Percentiles rank a stretch among this genome's conserved stretches.
Conservation (phyloP, 2,329 filamentous ascomycete genomes). For the Stemphylium lycopersici region DNA sequence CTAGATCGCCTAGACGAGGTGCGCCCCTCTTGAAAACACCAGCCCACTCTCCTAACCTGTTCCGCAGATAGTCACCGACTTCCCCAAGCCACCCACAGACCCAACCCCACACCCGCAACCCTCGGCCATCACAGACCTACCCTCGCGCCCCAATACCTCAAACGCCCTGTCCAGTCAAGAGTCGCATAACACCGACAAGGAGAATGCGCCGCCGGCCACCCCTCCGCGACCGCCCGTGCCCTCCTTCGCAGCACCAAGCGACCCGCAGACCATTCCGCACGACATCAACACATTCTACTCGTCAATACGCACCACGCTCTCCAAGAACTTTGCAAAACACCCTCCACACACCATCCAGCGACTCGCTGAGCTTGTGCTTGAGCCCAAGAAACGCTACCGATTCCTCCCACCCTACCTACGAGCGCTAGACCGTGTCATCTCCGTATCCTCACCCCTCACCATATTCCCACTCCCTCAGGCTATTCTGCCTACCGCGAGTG, state of each 20-base stretch:
- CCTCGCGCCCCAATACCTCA: conserved; percentile 26
- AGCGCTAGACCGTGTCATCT: conserved; percentile 87
- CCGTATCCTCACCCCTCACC: conserved; percentile 81
- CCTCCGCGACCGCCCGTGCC: conserved; percentile 50
- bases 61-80: conserved; percentile 74
- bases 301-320: conserved; percentile 59
- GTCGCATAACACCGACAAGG: conserved; percentile 69
- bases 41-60: background rate
- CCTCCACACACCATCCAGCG: conserved; percentile 95
- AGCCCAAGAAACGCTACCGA: conserved; percentile 78
- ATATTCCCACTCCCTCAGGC: conserved; percentile 81
- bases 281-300: conserved; percentile 42
- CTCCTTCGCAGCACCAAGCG: conserved; percentile 50
- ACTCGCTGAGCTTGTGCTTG: conserved; percentile 81
- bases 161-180: conserved; percentile 41
- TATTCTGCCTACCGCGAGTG: conserved; percentile 56
- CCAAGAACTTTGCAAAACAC: conserved; percentile 69
- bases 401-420: conserved; percentile 84
- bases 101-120: conserved; percentile 51
- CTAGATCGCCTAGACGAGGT: conserved; percentile 72
- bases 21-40: conserved; percentile 12
- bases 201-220: conserved; percentile 64
- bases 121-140: conserved; percentile 42
- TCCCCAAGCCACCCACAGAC: conserved; percentile 66
- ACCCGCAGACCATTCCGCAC: conserved; percentile 34